phyloP scores from a whole-genome alignment of 2,329 filamentous ascomycete genomes.

The Ceratocystis eucalypticola region DNA sequence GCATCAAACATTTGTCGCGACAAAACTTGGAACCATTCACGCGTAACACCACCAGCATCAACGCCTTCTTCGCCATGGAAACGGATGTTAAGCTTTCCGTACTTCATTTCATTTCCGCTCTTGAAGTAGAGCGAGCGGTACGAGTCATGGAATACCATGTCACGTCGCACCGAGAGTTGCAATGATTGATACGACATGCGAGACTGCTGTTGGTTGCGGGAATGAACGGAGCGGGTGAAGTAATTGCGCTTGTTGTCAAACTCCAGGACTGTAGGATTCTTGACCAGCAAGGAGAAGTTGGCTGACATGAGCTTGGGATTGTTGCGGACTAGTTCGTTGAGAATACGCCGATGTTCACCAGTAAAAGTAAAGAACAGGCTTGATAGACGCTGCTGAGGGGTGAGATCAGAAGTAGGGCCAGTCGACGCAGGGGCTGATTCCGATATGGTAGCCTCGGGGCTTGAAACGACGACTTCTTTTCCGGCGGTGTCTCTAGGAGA shows the following conservation, averaged over 20 bases:
- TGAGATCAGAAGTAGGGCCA: constrained; percentile 45
- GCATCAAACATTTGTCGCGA: constrained; percentile 98
- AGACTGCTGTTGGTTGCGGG: constrained; percentile 48
- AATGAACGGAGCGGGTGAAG: constrained; percentile 86
- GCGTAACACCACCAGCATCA: constrained; percentile 90
- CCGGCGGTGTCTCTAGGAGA: not conserved
- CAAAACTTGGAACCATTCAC: constrained; percentile 98
- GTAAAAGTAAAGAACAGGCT: constrained; percentile 94
- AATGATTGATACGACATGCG: constrained; percentile 59
- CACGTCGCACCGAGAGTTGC: constrained; percentile 78
- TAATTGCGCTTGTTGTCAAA: constrained; percentile 99
- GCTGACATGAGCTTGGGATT: constrained; percentile 98
- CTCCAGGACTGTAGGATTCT: constrained; percentile 96
- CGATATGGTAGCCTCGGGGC: constrained; percentile 27
- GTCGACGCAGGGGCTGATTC: constrained; percentile 48
- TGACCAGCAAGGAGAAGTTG: constrained; percentile 87
- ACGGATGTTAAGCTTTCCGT: constrained; percentile 92
- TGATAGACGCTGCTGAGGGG: constrained; percentile 63
- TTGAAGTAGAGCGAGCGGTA: constrained; percentile 99
- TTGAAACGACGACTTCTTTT: constrained; percentile 24
- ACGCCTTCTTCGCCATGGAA: constrained; percentile 97
- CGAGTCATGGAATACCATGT: constrained; percentile 94
- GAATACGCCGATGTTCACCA: constrained; percentile 90
- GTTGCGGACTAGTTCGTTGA: constrained; percentile 93
- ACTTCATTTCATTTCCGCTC: constrained; percentile 92